phyloP scores from a whole-genome alignment of 805 yeast species.

The Saccharomycopsis lassenensis region DNA sequence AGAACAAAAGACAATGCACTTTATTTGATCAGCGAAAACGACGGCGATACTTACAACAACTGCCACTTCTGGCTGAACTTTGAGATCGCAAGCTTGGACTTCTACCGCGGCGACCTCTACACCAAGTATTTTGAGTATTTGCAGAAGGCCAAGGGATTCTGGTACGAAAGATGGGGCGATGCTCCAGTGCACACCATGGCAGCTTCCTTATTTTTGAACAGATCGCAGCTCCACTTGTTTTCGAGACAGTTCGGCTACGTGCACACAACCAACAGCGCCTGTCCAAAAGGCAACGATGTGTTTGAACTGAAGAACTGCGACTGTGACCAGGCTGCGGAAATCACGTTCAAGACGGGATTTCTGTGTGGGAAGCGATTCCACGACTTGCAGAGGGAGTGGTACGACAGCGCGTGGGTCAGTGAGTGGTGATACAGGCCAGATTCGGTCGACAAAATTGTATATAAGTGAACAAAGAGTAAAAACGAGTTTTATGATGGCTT shows the following conservation, averaged over 20 bases:
- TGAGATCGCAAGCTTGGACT: slow-evolving; percentile 49
- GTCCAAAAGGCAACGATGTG: slow-evolving; percentile 38
- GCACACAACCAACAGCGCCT: slow-evolving; percentile 48
- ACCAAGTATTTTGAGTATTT: slow-evolving; percentile 41
- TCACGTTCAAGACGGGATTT: slow-evolving; percentile 44
- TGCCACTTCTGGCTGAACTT: slow-evolving; percentile 62
- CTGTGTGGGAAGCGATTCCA: slow-evolving; percentile 27
- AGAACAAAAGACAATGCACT: slow-evolving; percentile 46
- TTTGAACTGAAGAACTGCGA: slow-evolving; percentile 54
- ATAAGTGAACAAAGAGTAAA: no score
- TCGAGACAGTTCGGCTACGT: slow-evolving; percentile 44
- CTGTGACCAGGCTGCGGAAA: slow-evolving; percentile 64
- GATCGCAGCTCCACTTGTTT: slow-evolving; percentile 44
- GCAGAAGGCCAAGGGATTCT: slow-evolving; percentile 56
- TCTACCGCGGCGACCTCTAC: slow-evolving; percentile 49
- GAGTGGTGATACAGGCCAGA: no score
- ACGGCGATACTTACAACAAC: slow-evolving; percentile 42
- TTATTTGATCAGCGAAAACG: slow-evolving; percentile 60
- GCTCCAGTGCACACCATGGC: slow-evolving; percentile 67
- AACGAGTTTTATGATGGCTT: no score
- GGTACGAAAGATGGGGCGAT: slow-evolving; percentile 74
- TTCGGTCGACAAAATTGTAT: no score
- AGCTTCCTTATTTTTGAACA: slow-evolving; percentile 41
- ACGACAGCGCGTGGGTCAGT: slow-evolving; percentile 9
- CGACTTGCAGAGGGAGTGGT: slow-evolving; percentile 17